Base-by-base conservation (phyloP, 1,284 basidiomycete genomes). In the Polyporus tsugae region DNA sequence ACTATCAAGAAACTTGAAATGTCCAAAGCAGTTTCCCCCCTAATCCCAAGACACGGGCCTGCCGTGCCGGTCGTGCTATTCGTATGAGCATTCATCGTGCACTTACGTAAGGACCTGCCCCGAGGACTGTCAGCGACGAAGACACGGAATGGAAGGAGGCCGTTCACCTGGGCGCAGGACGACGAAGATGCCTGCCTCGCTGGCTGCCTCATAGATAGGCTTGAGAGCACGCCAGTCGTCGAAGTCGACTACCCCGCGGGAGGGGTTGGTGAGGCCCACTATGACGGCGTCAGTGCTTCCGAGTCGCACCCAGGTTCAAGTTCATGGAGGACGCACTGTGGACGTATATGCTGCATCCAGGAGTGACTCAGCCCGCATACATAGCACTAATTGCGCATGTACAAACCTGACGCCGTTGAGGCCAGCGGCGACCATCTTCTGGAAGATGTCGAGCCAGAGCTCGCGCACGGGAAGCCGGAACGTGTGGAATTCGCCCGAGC, bases 391-490 rank as follows among this genome's bases (percentile, higher is more conserved):
- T 25, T 13, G 4, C 49, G 1, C n/a, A 15, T 33, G 19, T 17
- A 61, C 70, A 13, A 60, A 75, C 77, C 77, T 79, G 69, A 93
- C 83, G 0, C 87, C 86, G 73, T 95, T 95, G 72, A 95, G 81
- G 19, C 94, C 94, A 0, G 91, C 89, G 1, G 93, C 94, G 73
- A 93, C 92, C 72, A 89, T 82, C 78, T 94, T 95, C 74, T 95
- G 89, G 60, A 96, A 85, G 65, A 95, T 90, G 76, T 96, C 94
- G 19, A 88, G 84, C 94, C 94, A 96, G 65, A 95, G 79, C 6
- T 87, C 87, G 0, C 91, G 92, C 0, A 95, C 90, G 2, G 94
- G 94, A 2, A 95, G 81, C 35, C 94, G 87, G 80, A 92, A 96
- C 0, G 94, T 89, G 75, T 95, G 94, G 76, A 95, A 95, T 78